Evolutionary conservation across 129 eudicot species (phyloP).

Genomic region (carrot (Daucus carota)): DNA sequence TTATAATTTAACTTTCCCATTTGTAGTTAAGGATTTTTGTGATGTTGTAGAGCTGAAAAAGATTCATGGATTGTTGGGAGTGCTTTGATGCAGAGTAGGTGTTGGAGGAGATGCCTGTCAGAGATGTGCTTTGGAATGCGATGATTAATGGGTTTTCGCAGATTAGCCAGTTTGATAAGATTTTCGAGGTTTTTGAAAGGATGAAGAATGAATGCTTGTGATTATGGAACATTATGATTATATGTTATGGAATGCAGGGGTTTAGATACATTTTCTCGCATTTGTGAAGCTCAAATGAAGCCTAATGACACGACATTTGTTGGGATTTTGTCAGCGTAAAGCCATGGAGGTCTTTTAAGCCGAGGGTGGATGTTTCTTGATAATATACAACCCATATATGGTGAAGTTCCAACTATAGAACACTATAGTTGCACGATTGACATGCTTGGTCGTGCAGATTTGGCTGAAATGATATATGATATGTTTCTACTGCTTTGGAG

Average conservation of each 20-base stretch:
- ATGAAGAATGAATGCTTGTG: slow-evolving; percentile 29
- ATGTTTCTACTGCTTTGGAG: too few species aligned
- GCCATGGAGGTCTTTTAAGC: slow-evolving; percentile 54
- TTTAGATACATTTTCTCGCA: slow-evolving; percentile 40
- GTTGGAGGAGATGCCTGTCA: slow-evolving; percentile 62
- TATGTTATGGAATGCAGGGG: slow-evolving; percentile 80
- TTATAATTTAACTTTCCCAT: slow-evolving; percentile 66
- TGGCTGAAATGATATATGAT: too few species aligned
- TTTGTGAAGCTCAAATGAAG: slow-evolving; percentile 30
- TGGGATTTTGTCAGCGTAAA: slow-evolving; percentile 69
- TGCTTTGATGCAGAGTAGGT: slow-evolving; percentile 49
- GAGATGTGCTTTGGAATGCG: slow-evolving; percentile 72
- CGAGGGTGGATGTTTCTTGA: slow-evolving; percentile 47
- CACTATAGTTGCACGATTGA: slow-evolving; percentile 75
- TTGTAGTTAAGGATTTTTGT: slow-evolving; percentile 60
- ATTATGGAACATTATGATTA: slow-evolving; percentile 89
- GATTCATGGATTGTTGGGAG: slow-evolving; percentile 38
- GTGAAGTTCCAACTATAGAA: slow-evolving; percentile 47
- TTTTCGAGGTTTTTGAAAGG: slow-evolving; percentile 37
- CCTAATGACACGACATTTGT: slow-evolving; percentile 73
- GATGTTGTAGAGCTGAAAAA: slow-evolving; percentile 28
- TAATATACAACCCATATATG: slow-evolving; percentile 42
- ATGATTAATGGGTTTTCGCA: slow-evolving; percentile 63
- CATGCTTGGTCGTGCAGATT: slow-evolving; percentile 74
- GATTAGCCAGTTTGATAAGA: slow-evolving; percentile 44